Base-by-base conservation (phyloP, 495 filamentous ascomycete genomes). In the Penicillium salamii region DNA sequence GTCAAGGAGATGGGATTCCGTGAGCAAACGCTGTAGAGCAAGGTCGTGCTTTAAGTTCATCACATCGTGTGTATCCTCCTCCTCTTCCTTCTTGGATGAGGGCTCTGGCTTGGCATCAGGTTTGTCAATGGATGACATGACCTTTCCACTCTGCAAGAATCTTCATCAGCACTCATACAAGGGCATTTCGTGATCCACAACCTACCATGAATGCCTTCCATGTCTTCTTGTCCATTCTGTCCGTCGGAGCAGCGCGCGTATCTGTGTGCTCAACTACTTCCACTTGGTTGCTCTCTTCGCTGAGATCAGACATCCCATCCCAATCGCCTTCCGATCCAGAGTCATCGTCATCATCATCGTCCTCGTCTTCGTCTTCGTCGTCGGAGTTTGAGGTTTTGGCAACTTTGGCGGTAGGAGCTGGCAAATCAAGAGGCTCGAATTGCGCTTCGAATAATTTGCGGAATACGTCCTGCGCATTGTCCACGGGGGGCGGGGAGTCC, bases 1-100 rank as follows among this genome's bases (percentile, higher is more conserved):
- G 13, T 91, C 85, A 44, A 98, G 83, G 29, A 98, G 85, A 68
- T 97, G 92, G 1, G 92, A 97, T 74, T 98, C 93, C 49, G 83
- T 76, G 9, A 98, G 81, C 9, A 98, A 80, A 13, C 90, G 82
- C 59, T 97, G 91, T 15, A 98, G 79, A 8, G 87, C 91, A 18
- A 97, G 81, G 58, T 98, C 93, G 62, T 97, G 93, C 68, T 92
- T 92, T 2, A 97, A 73, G 52, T 89, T 87, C 12, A 71, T 65
- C 7, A 77, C 72, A 58, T 88, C 86, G 2, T 69, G 66, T 11
- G 65, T 59, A 32, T 77, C 73, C 49, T 79, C 76, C 18, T 73
- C 71, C 29, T 78, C 69, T 40, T 81, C 70, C 17, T 62, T 64
- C 49, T 62, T 77, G 12, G 55, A 62, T 12, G 65, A 71, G 15